Percentiles rank a stretch among this genome's conserved stretches.
Conservation (phyloP, 257 asterid genomes). For the Perilla frutescens region DNA sequence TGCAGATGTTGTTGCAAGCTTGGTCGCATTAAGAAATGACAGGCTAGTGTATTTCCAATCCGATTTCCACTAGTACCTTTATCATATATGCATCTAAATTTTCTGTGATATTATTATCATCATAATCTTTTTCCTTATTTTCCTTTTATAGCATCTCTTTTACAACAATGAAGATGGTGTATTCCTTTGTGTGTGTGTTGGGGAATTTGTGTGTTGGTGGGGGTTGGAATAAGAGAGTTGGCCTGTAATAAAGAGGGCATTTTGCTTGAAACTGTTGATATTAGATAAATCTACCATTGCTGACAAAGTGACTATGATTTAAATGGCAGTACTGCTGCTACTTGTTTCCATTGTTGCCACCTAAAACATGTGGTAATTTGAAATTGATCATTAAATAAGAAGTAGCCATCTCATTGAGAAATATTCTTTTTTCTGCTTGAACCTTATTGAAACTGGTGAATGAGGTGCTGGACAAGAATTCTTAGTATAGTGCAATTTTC, state of each 20-base stretch:
- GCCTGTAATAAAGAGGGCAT: background rate
- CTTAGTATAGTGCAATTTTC: background rate
- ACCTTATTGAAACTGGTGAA: background rate
- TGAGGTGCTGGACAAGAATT: background rate
- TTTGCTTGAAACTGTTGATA: constrained; percentile 10
- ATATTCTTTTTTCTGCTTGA: background rate
- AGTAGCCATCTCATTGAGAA: background rate
- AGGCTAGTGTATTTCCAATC: constrained; percentile 60
- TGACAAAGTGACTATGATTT: background rate
- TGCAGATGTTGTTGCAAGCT: constrained; percentile 91
- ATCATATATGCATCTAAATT: constrained; percentile 18
- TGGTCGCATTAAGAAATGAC: constrained; percentile 87
- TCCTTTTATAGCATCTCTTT: constrained; percentile 12
- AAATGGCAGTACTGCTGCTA: background rate
- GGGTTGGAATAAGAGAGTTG: constrained; percentile 6
- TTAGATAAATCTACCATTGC: background rate
- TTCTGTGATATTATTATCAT: constrained; percentile 6
- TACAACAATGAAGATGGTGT: background rate
- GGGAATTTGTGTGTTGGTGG: background rate
- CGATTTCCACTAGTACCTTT: constrained; percentile 13
- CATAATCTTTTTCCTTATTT: background rate
- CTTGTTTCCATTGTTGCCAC: background rate
- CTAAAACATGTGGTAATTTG: background rate
- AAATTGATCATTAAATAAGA: background rate
- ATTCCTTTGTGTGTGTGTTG: background rate